Percentiles rank a stretch among this genome's conserved stretches.
phyloP scores from a whole-genome alignment of 495 filamentous ascomycete genomes.

The Penicillium lagena region DNA sequence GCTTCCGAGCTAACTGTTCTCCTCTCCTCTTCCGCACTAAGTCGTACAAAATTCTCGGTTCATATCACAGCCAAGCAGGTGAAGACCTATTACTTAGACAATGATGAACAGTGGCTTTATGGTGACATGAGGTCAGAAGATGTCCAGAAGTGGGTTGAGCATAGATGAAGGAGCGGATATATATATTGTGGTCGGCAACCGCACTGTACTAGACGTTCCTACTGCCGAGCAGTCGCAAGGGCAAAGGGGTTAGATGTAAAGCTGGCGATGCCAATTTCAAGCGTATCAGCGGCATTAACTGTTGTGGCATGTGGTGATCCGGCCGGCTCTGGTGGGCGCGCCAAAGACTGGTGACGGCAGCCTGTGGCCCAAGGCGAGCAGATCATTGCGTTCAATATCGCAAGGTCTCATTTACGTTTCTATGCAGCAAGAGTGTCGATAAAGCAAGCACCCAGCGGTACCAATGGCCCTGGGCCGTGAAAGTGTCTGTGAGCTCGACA shows the following conservation, averaged over 20 bases:
- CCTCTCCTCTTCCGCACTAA: conserved; percentile 9
- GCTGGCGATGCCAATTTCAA: conserved; percentile 6
- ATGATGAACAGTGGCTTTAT: conserved; percentile 10
- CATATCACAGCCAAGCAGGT: conserved; percentile 9
- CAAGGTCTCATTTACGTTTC: conserved; percentile 2
- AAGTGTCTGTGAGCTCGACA: too few relatives aligned
- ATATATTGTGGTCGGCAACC: conserved; percentile 9
- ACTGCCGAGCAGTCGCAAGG: conserved; percentile 4
- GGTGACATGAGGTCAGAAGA: conserved; percentile 8
- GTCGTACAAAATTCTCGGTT: conserved; percentile 2
- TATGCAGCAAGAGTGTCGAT: conserved; percentile 7
- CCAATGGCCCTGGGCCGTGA: too few relatives aligned
- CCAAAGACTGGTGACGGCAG: conserved; percentile 5
- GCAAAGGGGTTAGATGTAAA: conserved; percentile 3
- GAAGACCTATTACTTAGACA: conserved; percentile 16
- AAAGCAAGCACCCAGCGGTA: too few relatives aligned
- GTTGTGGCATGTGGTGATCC: conserved; percentile 6
- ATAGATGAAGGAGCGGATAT: conserved; percentile 13
- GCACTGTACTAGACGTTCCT: conserved; percentile 4
- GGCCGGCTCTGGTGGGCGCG: conserved; percentile 1
- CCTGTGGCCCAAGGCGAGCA: conserved; percentile 8
- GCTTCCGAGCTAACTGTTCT: too few relatives aligned
- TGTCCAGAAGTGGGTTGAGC: conserved; percentile 10
- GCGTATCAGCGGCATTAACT: conserved; percentile 2
- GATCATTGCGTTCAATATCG: conserved; percentile 6